Base-by-base conservation (phyloP, 805 yeast genomes). In the Diddensiella santjacobensis region DNA sequence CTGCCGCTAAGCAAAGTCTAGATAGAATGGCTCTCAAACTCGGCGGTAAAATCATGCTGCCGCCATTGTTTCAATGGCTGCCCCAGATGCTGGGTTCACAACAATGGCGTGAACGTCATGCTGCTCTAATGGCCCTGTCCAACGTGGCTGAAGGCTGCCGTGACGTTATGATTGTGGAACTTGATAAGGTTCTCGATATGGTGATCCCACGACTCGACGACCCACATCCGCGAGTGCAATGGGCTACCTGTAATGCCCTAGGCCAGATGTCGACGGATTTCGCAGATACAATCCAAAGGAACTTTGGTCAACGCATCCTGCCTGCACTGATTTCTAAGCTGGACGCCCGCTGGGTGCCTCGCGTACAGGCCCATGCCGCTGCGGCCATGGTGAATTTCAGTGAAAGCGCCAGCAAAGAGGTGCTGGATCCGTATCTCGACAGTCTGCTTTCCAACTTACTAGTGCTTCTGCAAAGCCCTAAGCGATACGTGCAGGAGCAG, bases 281-380 rank as follows among this genome's bases (percentile, higher is more conserved):
- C 69, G 93, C 97, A 4, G 95, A 87, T 58, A 74, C 77, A 13
- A 84, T 93, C 50, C 98, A 93, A 71, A 75, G 83, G 58, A 81
- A 86, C 44, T 77, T 88, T 18, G 95, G 90, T 53, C 79, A 78
- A 56, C 73, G 85, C 54, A 81, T 93, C 40, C 72, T 93, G 47
- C 98, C 98, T 4, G 93, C 95, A 1, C 74, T 93, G 55, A 86
- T 93, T 47, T 81, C 95, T 10, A 87, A 79, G 72, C 75, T 93
- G 45, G 81, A 83, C 2, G 73, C 76, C 53, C 77, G 77, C 54
- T 80, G 88, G 42, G 62, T 67, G 3, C 91, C 95, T 44, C 75
- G 98, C 61, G 99, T 93, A 20, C 98, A 91, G 70, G 87, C 96
- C 0, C 99, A 93, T 63, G 98, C 97, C 15, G 97, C 99, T 38